Evolutionary conservation across 2,329 filamentous ascomycete species (phyloP).

Genomic region (Pseudogymnoascus pannorum): DNA sequence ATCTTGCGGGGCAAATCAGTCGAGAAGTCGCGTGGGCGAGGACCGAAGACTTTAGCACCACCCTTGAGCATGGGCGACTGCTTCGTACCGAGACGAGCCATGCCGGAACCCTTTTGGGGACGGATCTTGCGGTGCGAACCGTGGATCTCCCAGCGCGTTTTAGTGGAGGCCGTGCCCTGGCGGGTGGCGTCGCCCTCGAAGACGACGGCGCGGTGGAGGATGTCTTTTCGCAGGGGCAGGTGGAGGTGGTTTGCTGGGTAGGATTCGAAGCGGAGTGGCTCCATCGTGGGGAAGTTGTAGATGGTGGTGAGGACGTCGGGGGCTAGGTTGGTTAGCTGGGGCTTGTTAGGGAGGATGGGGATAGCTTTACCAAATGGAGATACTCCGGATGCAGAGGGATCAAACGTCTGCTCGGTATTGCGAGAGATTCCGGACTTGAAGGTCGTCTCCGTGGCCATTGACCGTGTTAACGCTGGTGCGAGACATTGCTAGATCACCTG

Average conservation of each 20-base stretch:
- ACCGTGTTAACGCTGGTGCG: conserved; percentile 33
- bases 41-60: conserved; percentile 85
- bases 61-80: conserved; percentile 77
- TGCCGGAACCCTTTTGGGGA: conserved; percentile 80
- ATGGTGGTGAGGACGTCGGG: conserved; percentile 73
- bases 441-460: conserved; percentile 42
- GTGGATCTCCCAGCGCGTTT: conserved; percentile 75
- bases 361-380: background rate
- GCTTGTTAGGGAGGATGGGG: conserved; percentile 19
- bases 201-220: conserved; percentile 84
- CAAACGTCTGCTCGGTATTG: background rate
- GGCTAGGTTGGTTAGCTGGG: conserved; percentile 30
- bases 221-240: conserved; percentile 80
- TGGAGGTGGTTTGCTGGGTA: conserved; percentile 79
- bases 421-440: conserved; percentile 18
- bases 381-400: background rate
- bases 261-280: conserved; percentile 68
- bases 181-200: conserved; percentile 88
- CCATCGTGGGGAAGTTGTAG: conserved; percentile 82
- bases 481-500: conserved; percentile 35
- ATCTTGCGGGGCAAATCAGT: conserved; percentile 79
- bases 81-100: conserved; percentile 69
- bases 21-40: conserved; percentile 82
- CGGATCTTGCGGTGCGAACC: conserved; percentile 77
- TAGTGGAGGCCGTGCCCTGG: conserved; percentile 76